These are phyloP conservation scores for Termitomyces sp. DNA, from an alignment of 768 basidiomycete genomes.

Conservation along the genomic window DNA sequence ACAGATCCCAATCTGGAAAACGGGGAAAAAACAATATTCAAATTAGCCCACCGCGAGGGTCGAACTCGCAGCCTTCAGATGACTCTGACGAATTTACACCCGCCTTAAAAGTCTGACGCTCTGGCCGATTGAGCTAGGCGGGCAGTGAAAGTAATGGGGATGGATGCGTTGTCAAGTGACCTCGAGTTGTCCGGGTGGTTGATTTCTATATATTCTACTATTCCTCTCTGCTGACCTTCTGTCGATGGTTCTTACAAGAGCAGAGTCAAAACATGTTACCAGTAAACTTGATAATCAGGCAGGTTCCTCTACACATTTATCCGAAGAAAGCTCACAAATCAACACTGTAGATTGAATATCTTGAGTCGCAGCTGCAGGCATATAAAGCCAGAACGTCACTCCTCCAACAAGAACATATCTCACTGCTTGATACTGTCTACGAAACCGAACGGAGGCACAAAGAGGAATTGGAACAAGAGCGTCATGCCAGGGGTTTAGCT, in stretches of 20 bases:
- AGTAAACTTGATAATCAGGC: background rate
- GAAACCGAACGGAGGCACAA: background rate
- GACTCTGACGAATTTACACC: background rate
- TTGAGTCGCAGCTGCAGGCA: conserved; percentile 18
- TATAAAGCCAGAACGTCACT: conserved; percentile 14
- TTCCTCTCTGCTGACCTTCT: no score
- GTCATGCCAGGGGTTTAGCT: background rate
- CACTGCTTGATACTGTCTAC: conserved; percentile 14
- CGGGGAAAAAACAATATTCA: no score
- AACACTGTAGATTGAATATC: conserved; percentile 11
- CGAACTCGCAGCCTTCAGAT: conserved; percentile 85
- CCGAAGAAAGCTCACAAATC: background rate
- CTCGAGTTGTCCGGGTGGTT: no score
- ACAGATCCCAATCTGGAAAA: no score
- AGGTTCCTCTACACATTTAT: background rate
- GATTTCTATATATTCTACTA: no score
- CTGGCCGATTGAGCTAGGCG: conserved; percentile 64
- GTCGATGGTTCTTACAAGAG: background rate
- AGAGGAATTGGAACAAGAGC: conserved; percentile 9
- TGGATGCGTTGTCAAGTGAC: no score
- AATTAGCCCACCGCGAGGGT: conserved; percentile 74
- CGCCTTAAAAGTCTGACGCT: conserved; percentile 52
- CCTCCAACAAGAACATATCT: conserved; percentile 13
- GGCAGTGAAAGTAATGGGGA: conserved; percentile 20
- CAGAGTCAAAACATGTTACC: background rate